These are phyloP conservation scores for Xylaria curta DNA, from an alignment of 495 filamentous ascomycete species.

Conservation along the genomic window DNA sequence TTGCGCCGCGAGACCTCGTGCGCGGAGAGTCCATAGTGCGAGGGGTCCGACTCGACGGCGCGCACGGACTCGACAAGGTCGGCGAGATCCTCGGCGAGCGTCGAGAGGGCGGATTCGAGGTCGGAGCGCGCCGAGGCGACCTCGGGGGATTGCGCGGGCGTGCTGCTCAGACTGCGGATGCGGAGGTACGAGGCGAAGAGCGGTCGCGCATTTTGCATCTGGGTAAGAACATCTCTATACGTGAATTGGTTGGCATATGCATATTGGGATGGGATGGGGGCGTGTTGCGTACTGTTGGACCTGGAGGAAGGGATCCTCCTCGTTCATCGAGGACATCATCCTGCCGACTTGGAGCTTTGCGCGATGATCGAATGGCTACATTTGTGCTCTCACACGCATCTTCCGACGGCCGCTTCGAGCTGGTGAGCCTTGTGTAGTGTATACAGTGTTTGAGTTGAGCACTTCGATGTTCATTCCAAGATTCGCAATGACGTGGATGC, in stretches of 20 bases:
- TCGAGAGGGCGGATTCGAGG: conserved; percentile 75
- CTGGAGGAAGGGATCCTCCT: conserved; percentile 90
- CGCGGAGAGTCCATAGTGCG: conserved; percentile 84
- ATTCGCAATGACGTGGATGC: conserved; percentile 23
- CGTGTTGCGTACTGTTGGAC: conserved; percentile 72
- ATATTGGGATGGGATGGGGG: conserved; percentile 9
- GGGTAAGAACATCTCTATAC: conserved; percentile 80
- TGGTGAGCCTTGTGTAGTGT: background rate
- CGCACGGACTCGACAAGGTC: conserved; percentile 89
- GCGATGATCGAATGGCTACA: conserved; percentile 40
- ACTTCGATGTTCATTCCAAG: conserved; percentile 1
- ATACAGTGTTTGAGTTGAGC: background rate
- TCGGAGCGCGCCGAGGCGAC: conserved; percentile 82
- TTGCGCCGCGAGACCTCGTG: conserved; percentile 82
- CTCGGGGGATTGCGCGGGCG: conserved; percentile 70
- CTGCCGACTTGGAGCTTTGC: conserved; percentile 44
- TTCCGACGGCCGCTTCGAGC: background rate
- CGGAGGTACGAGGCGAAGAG: conserved; percentile 95
- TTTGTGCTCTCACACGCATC: conserved; percentile 24
- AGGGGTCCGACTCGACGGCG: conserved; percentile 87
- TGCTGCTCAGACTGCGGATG: conserved; percentile 78
- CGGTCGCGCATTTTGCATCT: conserved; percentile 77
- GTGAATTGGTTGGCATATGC: conserved; percentile 12
- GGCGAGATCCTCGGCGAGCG: conserved; percentile 83
- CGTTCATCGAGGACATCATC: conserved; percentile 75